Base-by-base conservation (phyloP, 2,329 filamentous ascomycete genomes). In the Knoxdaviesia proteae region DNA sequence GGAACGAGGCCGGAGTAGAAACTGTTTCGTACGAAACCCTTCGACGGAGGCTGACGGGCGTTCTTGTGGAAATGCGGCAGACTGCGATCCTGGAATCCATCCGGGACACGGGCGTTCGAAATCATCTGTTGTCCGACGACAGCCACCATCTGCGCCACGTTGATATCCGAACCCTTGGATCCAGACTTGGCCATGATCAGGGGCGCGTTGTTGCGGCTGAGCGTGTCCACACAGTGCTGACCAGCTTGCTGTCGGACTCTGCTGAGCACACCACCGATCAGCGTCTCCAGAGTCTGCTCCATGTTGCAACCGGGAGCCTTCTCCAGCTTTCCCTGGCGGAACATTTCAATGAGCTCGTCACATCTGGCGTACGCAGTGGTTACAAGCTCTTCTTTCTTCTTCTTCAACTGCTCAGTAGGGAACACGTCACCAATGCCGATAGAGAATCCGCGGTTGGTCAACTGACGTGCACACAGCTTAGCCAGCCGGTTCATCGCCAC, bases 111-210 rank as follows among this genome's bases (percentile, higher is more conserved):
- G 54, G 82, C 75, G 40, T 86, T 84, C 46, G 82, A 82, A 53
- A 98, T 96, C 72, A 96, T 94, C 52, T 98, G 90, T 61, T 98
- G 90, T 41, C 90, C 90, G 55, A 98, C 90, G 46, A 87, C 77
- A 44, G 90, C 88, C 56, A 96, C 82, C 90, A 98, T 98, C 64
- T 98, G 90, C 6, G 90, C 90, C 34, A 98, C 90, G 67, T 98
- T 98, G 66, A 98, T 92, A 52, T 84, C 81, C 5, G 86, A 94
- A 56, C 90, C 90, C 60, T 98, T 98, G 43, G 88, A 96, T 40
- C 90, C 90, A 8, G 84, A 96, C 47, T 84, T 90, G 47, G 90
- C 90, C 90, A 98, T 98, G 62, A 94, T 80, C 48, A 96, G 68
- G 5, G 90, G 87, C 0, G 90, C 79, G 52, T 98, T 98, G 63